Evolutionary conservation across 139 green algal genomes (phyloP), one percentile per base, ranked within the genome.

Genomic region (Chlamydomonas schloesseri): DNA sequence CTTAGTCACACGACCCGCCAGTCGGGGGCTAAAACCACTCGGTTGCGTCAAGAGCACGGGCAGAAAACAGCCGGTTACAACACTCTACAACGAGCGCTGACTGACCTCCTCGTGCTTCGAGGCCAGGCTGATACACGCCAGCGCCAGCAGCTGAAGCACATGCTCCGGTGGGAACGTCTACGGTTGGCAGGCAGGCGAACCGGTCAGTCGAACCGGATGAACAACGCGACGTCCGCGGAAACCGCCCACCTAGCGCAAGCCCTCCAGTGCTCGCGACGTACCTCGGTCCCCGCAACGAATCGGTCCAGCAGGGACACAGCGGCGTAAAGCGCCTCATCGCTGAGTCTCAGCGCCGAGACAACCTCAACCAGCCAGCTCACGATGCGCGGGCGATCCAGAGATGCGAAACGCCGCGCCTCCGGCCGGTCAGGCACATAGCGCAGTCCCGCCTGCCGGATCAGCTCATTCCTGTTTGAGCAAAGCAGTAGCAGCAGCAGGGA

Each of bases 21-120:
- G n/a, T n/a, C n/a, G n/a, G n/a, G n/a, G n/a, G 42, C 42, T 50
- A 50, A 50, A 50, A 50, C 42, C 42, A 50, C 5, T 50, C 42
- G 42, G 9, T 33, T 33, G 37, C 29, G 14, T 3, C 28, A 37
- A 71, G 2, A 71, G 3, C 64, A 37, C 26, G 2, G 28, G 28
- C 29, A 37, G n/a, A 33, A 33, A 20, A 3, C 14, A 24, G 28
- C 64, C n/a, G n/a, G n/a, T n/a, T n/a, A n/a, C n/a, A n/a, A n/a
- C n/a, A n/a, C 21, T 36, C 15, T 2, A 18, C n/a, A 34, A 2
- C 13, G 17, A 3, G n/a, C n/a, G n/a, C 17, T 18, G 13, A 13
- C 80, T 13, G 69, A 87, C 81, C 81, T 87, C 81, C n/a, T 87
- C 81, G 36, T 87, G 81, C 36, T 87, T 87, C 1, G 81, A 55